Percentiles rank a stretch among this genome's conserved stretches.
phyloP scores from a whole-genome alignment of 129 eudicot genomes.

The Calendula officinalis region DNA sequence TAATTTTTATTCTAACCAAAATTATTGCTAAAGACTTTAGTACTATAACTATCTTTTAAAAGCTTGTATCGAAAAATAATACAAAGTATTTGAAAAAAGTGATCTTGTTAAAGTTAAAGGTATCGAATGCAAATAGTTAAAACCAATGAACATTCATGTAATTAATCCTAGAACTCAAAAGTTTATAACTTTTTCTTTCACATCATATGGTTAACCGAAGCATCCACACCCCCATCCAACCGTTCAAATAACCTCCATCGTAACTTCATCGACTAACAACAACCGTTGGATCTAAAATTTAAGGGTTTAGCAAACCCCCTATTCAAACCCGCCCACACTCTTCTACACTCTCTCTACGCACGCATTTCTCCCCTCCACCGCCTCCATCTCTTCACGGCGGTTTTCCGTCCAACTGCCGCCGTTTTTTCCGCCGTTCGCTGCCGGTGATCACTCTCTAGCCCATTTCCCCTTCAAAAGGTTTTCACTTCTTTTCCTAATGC shows the following conservation, averaged over 20 bases:
- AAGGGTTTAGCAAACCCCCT: slow-evolving; percentile 8
- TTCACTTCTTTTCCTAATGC: background rate
- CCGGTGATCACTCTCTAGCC: background rate
- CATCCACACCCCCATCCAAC: slow-evolving; percentile 22
- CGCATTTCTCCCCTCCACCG: background rate
- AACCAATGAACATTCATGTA: background rate
- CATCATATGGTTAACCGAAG: background rate
- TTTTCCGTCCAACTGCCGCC: slow-evolving; percentile 7
- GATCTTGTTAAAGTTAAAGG: no score
- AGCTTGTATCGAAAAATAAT: no score
- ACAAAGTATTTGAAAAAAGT: no score
- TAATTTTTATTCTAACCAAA: no score
- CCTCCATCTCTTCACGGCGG: background rate
- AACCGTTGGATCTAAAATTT: background rate
- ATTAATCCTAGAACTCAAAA: slow-evolving; percentile 16
- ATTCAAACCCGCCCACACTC: slow-evolving; percentile 11
- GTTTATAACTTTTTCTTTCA: background rate
- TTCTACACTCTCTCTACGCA: background rate
- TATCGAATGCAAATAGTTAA: no score
- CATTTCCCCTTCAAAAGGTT: background rate
- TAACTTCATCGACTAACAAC: slow-evolving; percentile 6
- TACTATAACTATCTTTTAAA: no score
- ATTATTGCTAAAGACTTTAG: no score
- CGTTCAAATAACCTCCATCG: slow-evolving; percentile 21
- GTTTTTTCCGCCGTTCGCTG: background rate